Base-by-base conservation (phyloP, 345 rosid genomes). In the Gynandropsis gynandra region DNA sequence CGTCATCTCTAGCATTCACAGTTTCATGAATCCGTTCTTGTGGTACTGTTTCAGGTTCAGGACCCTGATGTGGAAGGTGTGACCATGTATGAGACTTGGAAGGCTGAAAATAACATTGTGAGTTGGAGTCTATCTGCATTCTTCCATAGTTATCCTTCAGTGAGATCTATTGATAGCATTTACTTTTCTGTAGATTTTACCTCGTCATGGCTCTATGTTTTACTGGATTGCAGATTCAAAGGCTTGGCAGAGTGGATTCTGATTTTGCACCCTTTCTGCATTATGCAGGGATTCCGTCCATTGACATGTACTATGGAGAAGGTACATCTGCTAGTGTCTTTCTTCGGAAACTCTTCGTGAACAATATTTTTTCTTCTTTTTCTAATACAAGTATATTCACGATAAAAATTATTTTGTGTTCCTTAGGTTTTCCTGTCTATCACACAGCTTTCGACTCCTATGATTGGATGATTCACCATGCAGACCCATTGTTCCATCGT, bases 191-290 rank as follows among this genome's bases (percentile, higher is more conserved):
- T n/a, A 4, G 39, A 15, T 36, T 27, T 42, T 66, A 56, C 38
- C 50, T 56, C 52, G 29, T 55, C 14, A 41, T 39, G n/a, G 35
- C 50, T 35, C 14, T 59, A 42, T 38, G 47, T 19, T 59, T 35
- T 19, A 17, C 18, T 66, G 57, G 42, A 38, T 42, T 70, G 67
- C 77, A 92, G 98, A 82, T 92, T 37, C 71, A 85, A 68, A 80
- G 96, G 69, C 88, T 92, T 15, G 62, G 90, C 51, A 80, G 83
- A 40, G 84, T 81, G 32, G 86, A 85, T 72, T 92, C 98, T 35
- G 98, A 92, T 71, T 92, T 85, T 65, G 85, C 85, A 38, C 80
- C 97, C n/a, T 92, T 92, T 75, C 71, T 92, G 76, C 98, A 87
- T 14, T 89, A 81, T 74, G 94, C 86, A 0, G 98, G 98, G 46